Evolutionary conservation across 768 basidiomycete genomes (phyloP), one percentile per base, ranked within the genome.

Genomic region (Panaeolus cyanescens): DNA sequence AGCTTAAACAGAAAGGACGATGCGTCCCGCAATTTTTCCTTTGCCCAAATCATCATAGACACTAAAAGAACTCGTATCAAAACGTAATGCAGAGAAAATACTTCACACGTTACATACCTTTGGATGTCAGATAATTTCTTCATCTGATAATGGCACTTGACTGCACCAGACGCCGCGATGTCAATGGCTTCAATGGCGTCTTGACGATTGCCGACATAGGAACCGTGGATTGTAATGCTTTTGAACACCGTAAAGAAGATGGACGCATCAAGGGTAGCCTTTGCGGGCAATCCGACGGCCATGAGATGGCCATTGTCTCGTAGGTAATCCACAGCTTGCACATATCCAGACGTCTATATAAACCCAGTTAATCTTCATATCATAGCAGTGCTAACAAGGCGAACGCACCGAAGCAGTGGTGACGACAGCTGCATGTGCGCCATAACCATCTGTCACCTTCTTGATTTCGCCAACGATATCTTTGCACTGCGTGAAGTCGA

Each of bases 181-280:
- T 85, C 83, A 42, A 96, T 75, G 0, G 95, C 91, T 72, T 96
- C 94, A 9, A 83, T 72, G 2, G 93, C 87, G 68, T 96, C 95
- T 72, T 94, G 92, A 36, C 91, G 85, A 73, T 93, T 93, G 1
- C 91, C 87, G 13, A 82, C 78, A 58, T 80, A 82, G 2, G 82
- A 84, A 13, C 85, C 86, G 55, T 70, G 67, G 61, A 88, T 85
- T 58, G 71, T 83, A 61, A 87, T 82, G 74, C 80, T 80, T 78
- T 77, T 79, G 36, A 68, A 77, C 12, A 69, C 65, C 58, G 80
- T 63, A 32, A 62, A 57, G 39, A 54, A 59, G 32, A 58, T 61
- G 3, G 55, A 56, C n/a, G 50, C 57, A 4, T 65, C 55, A 5
- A 92, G 73, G 8, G 73, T 81, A 1, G 87, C 86, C 31, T 84